A percentile compares a stretch with the other conserved stretches of the same genome.
phyloP scores from a whole-genome alignment of 2,329 filamentous ascomycete genomes.

The Fusarium veterinarium region DNA sequence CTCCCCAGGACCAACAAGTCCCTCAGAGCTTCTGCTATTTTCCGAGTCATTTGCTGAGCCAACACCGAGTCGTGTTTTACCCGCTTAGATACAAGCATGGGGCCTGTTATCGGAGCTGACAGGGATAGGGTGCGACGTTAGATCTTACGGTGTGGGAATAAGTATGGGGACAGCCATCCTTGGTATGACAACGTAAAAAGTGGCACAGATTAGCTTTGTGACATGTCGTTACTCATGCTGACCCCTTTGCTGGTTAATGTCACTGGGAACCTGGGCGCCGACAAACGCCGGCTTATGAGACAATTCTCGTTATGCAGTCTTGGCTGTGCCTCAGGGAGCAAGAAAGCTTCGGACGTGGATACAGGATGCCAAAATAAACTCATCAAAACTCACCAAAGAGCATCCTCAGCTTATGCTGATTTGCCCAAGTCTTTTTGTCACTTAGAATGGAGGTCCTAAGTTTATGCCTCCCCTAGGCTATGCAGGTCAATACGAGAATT shows the following conservation, averaged over 20 bases:
- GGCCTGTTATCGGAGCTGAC: not conserved
- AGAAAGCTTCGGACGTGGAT: no score
- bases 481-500: not conserved
- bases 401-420: no score
- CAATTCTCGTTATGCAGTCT: not conserved
- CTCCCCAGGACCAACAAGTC: conserved; percentile 6
- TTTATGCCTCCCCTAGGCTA: no score
- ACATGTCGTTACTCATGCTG: not conserved
- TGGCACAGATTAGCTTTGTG: not conserved
- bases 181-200: not conserved
- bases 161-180: not conserved
- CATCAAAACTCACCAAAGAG: no score
- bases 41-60: not conserved
- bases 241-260: not conserved
- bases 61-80: not conserved
- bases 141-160: conserved; percentile 24
- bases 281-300: not conserved
- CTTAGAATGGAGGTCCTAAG: no score
- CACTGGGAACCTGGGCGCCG: not conserved
- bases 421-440: no score
- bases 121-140: not conserved
- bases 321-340: not conserved
- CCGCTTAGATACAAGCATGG: not conserved
- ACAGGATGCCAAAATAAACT: no score
- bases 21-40: not conserved